Base-by-base conservation (phyloP, 169 alveolate genomes). In the Ichthyophthirius multifiliis region DNA sequence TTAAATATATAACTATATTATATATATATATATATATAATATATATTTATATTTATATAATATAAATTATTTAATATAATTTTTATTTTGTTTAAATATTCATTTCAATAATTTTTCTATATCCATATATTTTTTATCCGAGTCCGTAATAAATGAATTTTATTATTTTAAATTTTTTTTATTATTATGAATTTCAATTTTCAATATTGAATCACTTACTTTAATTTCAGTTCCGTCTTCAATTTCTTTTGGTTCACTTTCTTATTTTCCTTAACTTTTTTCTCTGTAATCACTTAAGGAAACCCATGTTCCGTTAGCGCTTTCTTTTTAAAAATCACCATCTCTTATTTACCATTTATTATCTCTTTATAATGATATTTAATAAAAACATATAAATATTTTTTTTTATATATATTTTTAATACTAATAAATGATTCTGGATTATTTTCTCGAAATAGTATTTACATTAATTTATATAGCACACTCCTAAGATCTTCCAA, bases 291-390 rank as follows among this genome's bases (percentile, higher is more conserved):
- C 79, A 16, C 73, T 63, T 3, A 81, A 32, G 41, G 82, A 81
- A 5, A 71, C 16, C 87, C 87, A 81, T 7, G 87, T 81, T 9
- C 87, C 87, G 73, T 81, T 81, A 27, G 87, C 83, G 15, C 65
- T 45, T n/a, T 81, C 82, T 43, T 45, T 44, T 5, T 5, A 2
- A 12, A 45, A 74, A 32, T 39, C 43, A 5, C 87, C 87, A 62
- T 81, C 87, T 16, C 75, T 2, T 15, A 81, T 12, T 1, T 31
- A 15, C 87, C 87, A 81, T 5, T 27, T n/a, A n/a, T n/a, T n/a
- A n/a, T n/a, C n/a, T n/a, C n/a, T n/a, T n/a, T n/a, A n/a, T n/a
- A n/a, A n/a, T n/a, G n/a, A n/a, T n/a, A n/a, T n/a, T n/a, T n/a
- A n/a, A n/a, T n/a, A n/a, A n/a, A n/a, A n/a, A n/a, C n/a, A n/a